Percentiles rank a stretch among this genome's conserved stretches.
Conservation (phyloP, 345 rosid species). For the Melastoma malabathricum region DNA sequence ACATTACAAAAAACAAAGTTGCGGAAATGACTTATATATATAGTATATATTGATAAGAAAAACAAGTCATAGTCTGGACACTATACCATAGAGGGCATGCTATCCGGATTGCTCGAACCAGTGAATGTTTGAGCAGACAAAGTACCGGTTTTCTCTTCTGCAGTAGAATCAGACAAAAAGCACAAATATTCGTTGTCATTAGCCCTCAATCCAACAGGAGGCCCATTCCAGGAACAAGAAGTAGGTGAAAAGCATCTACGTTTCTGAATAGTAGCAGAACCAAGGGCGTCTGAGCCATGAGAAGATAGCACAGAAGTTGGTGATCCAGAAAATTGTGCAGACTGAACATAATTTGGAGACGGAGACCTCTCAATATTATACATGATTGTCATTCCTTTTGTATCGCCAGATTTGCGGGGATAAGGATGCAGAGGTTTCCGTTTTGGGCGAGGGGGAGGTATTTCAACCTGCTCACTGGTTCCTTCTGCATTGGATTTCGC, state of each 20-base stretch:
- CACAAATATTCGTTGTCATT: constrained; percentile 14
- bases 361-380: constrained; percentile 23
- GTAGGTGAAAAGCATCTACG: constrained; percentile 43
- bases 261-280: constrained; percentile 25
- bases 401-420: constrained; percentile 45
- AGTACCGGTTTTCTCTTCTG: constrained; percentile 19
- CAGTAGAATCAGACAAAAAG: constrained; percentile 14
- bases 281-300: constrained; percentile 23
- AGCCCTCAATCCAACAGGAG: constrained; percentile 9
- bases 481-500: constrained; percentile 15
- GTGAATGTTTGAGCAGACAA: constrained; percentile 5
- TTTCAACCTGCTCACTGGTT: constrained; percentile 35
- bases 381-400: constrained; percentile 12
- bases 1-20: not conserved
- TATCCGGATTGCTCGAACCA: constrained; percentile 7
- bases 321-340: constrained; percentile 37
- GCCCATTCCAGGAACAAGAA: constrained; percentile 44
- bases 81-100: constrained; percentile 14
- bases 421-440: constrained; percentile 74
- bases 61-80: not conserved
- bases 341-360: constrained; percentile 22
- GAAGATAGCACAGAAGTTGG: constrained; percentile 52
- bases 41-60: too few species aligned
- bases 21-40: not conserved
- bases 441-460: constrained; percentile 92